These are phyloP conservation scores for Ophiostoma ips DNA, from an alignment of 2,329 filamentous ascomycete species.

Conservation along the genomic window DNA sequence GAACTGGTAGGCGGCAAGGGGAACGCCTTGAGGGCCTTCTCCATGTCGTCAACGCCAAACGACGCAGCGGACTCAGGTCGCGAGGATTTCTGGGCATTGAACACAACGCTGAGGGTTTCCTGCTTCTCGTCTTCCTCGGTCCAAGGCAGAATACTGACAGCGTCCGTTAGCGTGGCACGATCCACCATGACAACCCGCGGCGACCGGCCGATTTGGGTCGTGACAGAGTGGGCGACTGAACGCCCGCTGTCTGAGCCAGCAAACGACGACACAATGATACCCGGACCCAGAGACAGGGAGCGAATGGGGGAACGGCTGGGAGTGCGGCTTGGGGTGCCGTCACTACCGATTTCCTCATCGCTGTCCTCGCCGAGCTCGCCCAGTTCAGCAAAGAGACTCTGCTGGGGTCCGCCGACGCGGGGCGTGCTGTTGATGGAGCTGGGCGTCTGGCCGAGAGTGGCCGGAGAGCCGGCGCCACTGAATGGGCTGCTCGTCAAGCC, in stretches of 20 bases:
- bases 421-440: conserved; percentile 37
- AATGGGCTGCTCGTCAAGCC: conserved; percentile 39
- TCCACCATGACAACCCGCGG: conserved; percentile 45
- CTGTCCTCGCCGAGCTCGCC: conserved; percentile 59
- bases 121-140: conserved; percentile 5
- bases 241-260: conserved; percentile 1
- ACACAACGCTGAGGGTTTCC: neutral
- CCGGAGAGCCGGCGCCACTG: conserved; percentile 9
- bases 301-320: too few species aligned
- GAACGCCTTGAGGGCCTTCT: conserved; percentile 39
- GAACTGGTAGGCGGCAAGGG: conserved; percentile 38
- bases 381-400: conserved; percentile 85
- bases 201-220: conserved; percentile 34
- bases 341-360: conserved; percentile 53
- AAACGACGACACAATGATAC: conserved; percentile 29
- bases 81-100: neutral
- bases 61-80: conserved; percentile 11
- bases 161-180: conserved; percentile 46
- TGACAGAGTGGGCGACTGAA: conserved; percentile 27
- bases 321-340: conserved; percentile 35
- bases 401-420: conserved; percentile 39
- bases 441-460: conserved; percentile 21
- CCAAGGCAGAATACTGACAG: conserved; percentile 26
- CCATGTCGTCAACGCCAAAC: conserved; percentile 20
- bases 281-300: conserved; percentile 25